Base-by-base conservation (phyloP, 768 basidiomycete species). In the Tylopilus subfusipes region DNA sequence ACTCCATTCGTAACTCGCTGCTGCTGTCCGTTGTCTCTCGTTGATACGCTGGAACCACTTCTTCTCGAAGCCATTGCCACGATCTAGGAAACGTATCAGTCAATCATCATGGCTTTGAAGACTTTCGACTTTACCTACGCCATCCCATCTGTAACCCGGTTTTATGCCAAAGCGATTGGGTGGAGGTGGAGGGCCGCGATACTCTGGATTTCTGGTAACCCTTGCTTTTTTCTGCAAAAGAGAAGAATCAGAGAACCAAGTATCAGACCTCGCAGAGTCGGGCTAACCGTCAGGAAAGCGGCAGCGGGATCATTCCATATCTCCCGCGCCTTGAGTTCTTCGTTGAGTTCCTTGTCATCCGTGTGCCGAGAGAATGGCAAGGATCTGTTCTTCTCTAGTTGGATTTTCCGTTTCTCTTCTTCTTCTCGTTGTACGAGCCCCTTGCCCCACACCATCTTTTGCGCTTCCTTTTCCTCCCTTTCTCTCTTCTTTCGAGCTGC, bases 231-330 rank as follows among this genome's bases (percentile, higher is more conserved):
- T 89, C 90, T 93, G 63, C 51, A 59, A 29, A 48, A 52, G 38
- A 33, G 45, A 27, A 44, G 19, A 16, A 46, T 60, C 24, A 55
- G 47, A 50, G 52, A 46, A 42, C 34, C 16, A 46, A 18, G 10
- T 19, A 25, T n/a, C 6, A 56, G 22, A 25, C 18, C n/a, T 21
- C 1, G 12, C 21, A 49, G 22, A 47, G 22, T 13, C 34, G 34
- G 29, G 64, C 85, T 61, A 51, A 96, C 95, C 56, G 90, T 89
- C 57, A 98, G 70, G 76, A 98, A 99, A 21, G 85, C 86, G 9
- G 93, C 91, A 5, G 95, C 96, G n/a, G 97, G 97, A 71, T 98
- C 97, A 65, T 98, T 96, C 94, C 95, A 98, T 16, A 92, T 69
- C 36, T 90, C 86, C 64, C 85, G 83, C 21, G 86, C 79, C 72